Base-by-base conservation (phyloP, 495 filamentous ascomycete species). In the Penicillium alfredii region DNA sequence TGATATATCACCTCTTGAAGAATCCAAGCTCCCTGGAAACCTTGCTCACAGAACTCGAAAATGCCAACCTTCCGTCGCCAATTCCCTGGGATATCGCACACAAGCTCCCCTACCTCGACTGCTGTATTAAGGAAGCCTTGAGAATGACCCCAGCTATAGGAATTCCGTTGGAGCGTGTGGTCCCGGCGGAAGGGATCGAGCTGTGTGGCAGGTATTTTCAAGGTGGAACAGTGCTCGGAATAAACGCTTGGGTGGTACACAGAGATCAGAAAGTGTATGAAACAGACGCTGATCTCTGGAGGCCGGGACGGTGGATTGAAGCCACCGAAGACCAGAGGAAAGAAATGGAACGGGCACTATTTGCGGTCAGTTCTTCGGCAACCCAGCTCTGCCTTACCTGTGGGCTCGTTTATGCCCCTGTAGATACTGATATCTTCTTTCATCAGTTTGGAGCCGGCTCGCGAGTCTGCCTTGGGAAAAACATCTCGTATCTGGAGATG, bases 71-170 rank as follows among this genome's bases (percentile, higher is more conserved):
- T 46, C 8, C 24, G 48, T 27, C n/a, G 15, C 16, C 51, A 32
- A 5, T 35, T 30, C 9, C 42, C 25, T 66, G 50, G 54, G 53
- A 56, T 14, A 49, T 60, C 23, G 31, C 44, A 1, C 38, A 42
- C 16, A 19, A 38, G 4, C 44, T 66, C 4, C 49, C 63, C 1
- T 67, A 62, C 40, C 58, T 69, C 3, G 51, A 64, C 25, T 61
- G 66, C 6, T 48, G 46, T 41, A 67, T 83, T 24, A 81, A 79
- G 42, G 80, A 84, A 49, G 66, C 72, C 1, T 71, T 77, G 56
- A 66, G 79, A 15, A 49, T 68, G 12, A 59, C 65, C 26, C 67
- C 66, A 4, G 55, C 62, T 2, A 47, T 71, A 13, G 32, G 40
- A 0, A 40, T 61, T 4, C 62, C 55, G 1, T 37, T 68, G 27